Evolutionary conservation across 2,329 filamentous ascomycete genomes (phyloP), one percentile per base, ranked within the genome.

Genomic region (Talaromyces sp.): DNA sequence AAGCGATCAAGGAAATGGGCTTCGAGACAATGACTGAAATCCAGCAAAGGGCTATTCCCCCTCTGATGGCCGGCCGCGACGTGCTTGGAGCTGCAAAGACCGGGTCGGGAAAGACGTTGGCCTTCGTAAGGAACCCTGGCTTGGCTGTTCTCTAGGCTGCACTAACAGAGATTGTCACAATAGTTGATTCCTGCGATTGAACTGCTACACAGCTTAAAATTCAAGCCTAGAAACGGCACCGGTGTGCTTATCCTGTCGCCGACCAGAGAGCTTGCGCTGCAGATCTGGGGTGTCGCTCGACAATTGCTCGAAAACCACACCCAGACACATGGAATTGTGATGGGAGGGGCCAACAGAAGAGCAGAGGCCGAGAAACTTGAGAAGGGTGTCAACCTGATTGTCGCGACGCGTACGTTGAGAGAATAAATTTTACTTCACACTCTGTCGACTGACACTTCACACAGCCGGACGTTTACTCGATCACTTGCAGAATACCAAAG

Each of bases 11-110:
- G 61, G 90, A 89, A 65, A 97, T 99, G 93, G 90, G 90, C 14
- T 97, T 97, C 73, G 88, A 89, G 70, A 92, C 83, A 54, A 97
- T 99, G 92, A 97, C 94, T 0, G 90, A 94, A 74, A 97, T 99
- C 68, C 94, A 99, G 78, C 87, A 93, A 12, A 89, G 91, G 12
- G 91, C 92, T 43, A 97, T 94, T 92, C 94, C 94, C 2, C 91
- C 90, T 62, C 84, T 95, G 2, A 85, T 97, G 38, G 85, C 89
- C n/a, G 90, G 91, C 24, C 86, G 93, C 66, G 94, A 99, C 77
- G 89, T 95, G 58, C 89, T 99, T 63, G 94, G 94, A 66, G 91
- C 97, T 52, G 94, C 94, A 48, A 94, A 99, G 82, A 99, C 92
- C 2, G 92, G 92, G 31, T 95, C 91, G 21, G 92, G 92, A 64